Evolutionary conservation across 129 eudicot species (phyloP), one percentile per base, ranked within the genome.

Genomic region (Saussurea involucrata): DNA sequence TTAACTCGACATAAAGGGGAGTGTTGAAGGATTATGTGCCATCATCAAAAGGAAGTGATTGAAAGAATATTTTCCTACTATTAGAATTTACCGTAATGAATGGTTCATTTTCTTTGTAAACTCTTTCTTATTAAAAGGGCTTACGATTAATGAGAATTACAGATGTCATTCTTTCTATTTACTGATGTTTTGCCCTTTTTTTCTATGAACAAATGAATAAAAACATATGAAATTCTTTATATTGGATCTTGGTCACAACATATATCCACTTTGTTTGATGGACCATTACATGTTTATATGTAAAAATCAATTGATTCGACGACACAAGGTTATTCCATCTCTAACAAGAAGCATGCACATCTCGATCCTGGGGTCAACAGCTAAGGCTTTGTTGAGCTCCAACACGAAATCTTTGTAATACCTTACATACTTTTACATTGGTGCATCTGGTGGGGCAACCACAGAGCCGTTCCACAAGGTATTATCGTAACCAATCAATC

Each of bases 401-500:
- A 93, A 69, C 67, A 93, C 98, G 15, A 87, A 93, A 83, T 93
- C 98, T 57, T 92, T 69, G 71, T 87, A 89, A 31, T 92, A 89
- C 86, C 93, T 83, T 0, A 92, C 93, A 28, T 92, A 92, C 80
- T 92, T 92, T 81, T 93, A 84, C 86, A 92, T 31, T 12, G 96
- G 96, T 24, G 96, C 90, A 79, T 92, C 96, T 0, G 88, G 80
- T 70, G 96, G 87, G 0, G 91, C 90, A 12, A 84, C 97, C 73
- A 92, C 97, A 0, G 97, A 90, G 4, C 97, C 97, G 29, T 87
- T 87, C 97, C 97, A 92, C 36, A 92, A 71, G 64, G 97, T 93
- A 93, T 93, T 93, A 86, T 93, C 98, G 78, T 93, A 93, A 34
- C 95, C 98, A 36, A 93, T 90, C 72, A 93, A 37, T 15, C 98